A percentile compares a stretch with the other conserved stretches of the same genome.
phyloP scores from a whole-genome alignment of 2,329 filamentous ascomycete species.

The Colletotrichum sp. region DNA sequence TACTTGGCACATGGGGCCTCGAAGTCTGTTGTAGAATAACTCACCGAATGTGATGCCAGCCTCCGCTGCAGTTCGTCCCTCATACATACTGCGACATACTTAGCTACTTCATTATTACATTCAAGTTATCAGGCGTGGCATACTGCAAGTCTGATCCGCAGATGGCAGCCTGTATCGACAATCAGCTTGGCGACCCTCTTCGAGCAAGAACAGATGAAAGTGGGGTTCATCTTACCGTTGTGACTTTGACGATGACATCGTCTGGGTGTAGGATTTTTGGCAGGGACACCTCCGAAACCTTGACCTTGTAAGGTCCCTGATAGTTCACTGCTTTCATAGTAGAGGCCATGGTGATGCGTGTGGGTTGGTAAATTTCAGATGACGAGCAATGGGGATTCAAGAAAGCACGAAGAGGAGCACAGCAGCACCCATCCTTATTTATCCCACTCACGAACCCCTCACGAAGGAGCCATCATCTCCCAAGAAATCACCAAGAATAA shows the following conservation, averaged over 20 bases:
- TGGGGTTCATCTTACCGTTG: constrained; percentile 51
- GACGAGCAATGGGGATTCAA: background rate
- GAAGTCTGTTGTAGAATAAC: constrained; percentile 1
- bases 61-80: constrained; percentile 67
- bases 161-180: constrained; percentile 44
- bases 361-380: background rate
- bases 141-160: constrained; percentile 58
- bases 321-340: constrained; percentile 70
- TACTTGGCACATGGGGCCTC: background rate
- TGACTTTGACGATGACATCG: constrained; percentile 69
- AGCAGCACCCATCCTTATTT: background rate
- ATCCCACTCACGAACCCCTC: background rate
- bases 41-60: constrained; percentile 64
- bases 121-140: constrained; percentile 23
- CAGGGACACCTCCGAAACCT: constrained; percentile 63
- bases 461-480: background rate
- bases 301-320: constrained; percentile 65
- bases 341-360: background rate
- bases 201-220: background rate
- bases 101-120: constrained; percentile 23
- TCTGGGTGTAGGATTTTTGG: constrained; percentile 68
- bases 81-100: constrained; percentile 59
- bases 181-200: background rate
- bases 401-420: background rate
- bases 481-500: background rate